These are phyloP conservation scores for Eucalyptus erythrocorys DNA, from an alignment of 345 rosid genomes.

Conservation along the genomic window DNA sequence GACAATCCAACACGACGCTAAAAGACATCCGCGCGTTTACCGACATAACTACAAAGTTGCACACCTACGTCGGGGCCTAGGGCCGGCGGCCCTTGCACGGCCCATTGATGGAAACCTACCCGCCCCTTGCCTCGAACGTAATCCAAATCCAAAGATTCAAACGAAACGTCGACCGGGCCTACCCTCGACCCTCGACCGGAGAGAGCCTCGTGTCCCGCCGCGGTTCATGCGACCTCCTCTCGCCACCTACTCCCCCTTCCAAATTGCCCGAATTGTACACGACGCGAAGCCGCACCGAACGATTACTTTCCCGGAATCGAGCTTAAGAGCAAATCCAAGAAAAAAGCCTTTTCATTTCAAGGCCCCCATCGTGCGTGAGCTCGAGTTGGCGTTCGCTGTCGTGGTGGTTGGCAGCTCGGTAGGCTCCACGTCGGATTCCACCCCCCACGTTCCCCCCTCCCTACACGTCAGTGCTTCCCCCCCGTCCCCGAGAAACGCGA, in stretches of 20 bases:
- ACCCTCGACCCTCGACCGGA: no score
- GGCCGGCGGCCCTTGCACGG: background rate
- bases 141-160: background rate
- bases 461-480: background rate
- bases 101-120: background rate
- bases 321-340: background rate
- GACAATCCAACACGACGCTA: no score
- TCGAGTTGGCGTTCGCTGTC: background rate
- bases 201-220: no score
- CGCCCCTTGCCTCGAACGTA: background rate
- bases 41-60: background rate
- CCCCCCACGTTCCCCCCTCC: background rate
- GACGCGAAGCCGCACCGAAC: background rate
- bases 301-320: background rate
- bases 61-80: background rate
- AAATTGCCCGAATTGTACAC: background rate
- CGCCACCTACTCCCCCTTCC: background rate
- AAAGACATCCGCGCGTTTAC: background rate
- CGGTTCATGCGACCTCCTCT: no score
- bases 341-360: background rate
- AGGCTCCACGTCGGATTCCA: background rate
- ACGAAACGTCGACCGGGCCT: background rate
- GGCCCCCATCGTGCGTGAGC: background rate
- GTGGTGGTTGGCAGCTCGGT: background rate
- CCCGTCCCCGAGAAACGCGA: background rate